Evolutionary conservation across 1,139 yeast genomes (phyloP), one percentile per base, ranked within the genome.

Genomic region (Saccharomyces hybrid): DNA sequence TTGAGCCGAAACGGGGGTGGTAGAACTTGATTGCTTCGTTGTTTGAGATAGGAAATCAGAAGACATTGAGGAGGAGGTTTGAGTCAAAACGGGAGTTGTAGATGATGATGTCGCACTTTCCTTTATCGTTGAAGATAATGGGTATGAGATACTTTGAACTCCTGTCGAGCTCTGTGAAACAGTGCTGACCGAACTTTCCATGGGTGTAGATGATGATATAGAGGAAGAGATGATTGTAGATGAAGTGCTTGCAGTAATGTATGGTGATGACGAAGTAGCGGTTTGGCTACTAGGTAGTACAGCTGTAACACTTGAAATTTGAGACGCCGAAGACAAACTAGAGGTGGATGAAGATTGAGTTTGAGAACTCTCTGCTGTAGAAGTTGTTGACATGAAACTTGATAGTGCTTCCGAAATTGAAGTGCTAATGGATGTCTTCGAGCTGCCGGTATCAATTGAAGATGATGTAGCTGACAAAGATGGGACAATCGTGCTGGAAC

Each of bases 51-150:
- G 23, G 23, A 20, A 20, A 3, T 3, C 4, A 20, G 23, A 20
- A 20, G 23, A 20, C 0, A 20, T 20, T 3, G 23, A 20, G 23
- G 23, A 3, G 4, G 23, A 20, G 0, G 4, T 20, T 3, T 20
- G 4, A 20, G 23, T 3, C 23, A 20, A 20, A 20, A 20, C 4
- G 4, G 23, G 4, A 1, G 23, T 20, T 3, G 23, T 20, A 3
- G 23, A 20, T 20, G 23, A 20, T 20, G 23, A 46, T n/a, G 48
- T n/a, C 5, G 23, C 9, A 46, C 48, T 23, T 46, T 14, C 48
- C 8, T 2, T 4, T 14, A n/a, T 26, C 20, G 48, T 46, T 46
- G 48, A 60, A 14, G 70, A 58, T n/a, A 61, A 51, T 20, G 62
- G 57, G 4, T 38, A 25, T 4, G 51, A 9, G 14, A 11, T 6